phyloP scores from a whole-genome alignment of 768 basidiomycete genomes.

The Dioszegia aurantiaca region DNA sequence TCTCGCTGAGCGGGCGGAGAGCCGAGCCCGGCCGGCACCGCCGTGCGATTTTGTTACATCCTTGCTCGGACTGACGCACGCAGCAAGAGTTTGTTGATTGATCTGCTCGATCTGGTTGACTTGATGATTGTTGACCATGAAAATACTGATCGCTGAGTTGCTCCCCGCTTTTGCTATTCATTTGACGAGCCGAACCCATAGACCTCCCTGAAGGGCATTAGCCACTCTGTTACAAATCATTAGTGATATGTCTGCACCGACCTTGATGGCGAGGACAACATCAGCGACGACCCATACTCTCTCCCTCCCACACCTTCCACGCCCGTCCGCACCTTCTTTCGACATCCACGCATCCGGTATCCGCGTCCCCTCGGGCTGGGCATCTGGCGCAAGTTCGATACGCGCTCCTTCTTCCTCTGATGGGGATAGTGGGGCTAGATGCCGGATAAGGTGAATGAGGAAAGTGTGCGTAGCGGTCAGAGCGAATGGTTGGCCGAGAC shows the following conservation, averaged over 20 bases:
- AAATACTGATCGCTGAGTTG: not conserved
- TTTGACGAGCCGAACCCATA: slow-evolving; percentile 27
- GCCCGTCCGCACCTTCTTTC: slow-evolving; percentile 24
- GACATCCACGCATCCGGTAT: slow-evolving; percentile 33
- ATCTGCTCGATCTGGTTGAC: too few species aligned
- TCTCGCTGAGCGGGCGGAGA: too few species aligned
- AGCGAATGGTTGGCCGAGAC: slow-evolving; percentile 46
- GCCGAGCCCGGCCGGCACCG: too few species aligned
- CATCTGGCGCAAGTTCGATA: slow-evolving; percentile 27
- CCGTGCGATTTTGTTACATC: too few species aligned
- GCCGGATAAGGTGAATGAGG: slow-evolving; percentile 26
- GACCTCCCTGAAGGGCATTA: slow-evolving; percentile 23
- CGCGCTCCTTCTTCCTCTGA: not conserved
- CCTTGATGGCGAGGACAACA: slow-evolving; percentile 46
- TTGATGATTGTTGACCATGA: not conserved
- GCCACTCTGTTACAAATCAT: too few species aligned
- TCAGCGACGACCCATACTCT: slow-evolving; percentile 39
- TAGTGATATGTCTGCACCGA: too few species aligned
- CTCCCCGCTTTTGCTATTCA: not conserved
- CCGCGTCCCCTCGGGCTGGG: slow-evolving; percentile 20
- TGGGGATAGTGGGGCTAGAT: slow-evolving; percentile 5
- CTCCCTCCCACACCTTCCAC: slow-evolving; percentile 34
- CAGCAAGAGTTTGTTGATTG: too few species aligned
- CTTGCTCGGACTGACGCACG: too few species aligned
- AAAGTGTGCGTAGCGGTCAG: slow-evolving; percentile 32